Percentiles rank a stretch among this genome's conserved stretches.
Evolutionary conservation across 495 filamentous ascomycete genomes (phyloP).

Genomic region (Lasiosphaeria miniovina): DNA sequence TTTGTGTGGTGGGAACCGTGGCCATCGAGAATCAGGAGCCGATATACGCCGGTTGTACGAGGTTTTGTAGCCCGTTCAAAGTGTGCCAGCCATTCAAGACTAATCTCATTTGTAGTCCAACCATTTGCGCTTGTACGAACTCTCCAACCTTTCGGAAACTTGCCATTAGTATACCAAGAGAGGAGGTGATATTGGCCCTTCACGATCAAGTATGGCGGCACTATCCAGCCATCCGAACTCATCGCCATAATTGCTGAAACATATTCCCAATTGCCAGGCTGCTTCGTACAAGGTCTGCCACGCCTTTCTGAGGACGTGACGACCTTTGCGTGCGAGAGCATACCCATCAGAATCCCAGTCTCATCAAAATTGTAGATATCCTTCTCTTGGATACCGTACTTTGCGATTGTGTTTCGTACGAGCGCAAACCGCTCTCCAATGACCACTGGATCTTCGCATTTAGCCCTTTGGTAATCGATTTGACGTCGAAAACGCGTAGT

Average conservation of each 20-base stretch:
- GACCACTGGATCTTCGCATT: neutral
- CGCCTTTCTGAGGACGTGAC: conserved; percentile 2
- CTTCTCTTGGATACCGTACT: neutral
- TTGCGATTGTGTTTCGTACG: too few species aligned
- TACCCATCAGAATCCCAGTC: neutral
- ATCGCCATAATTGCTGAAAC: neutral
- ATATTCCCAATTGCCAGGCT: conserved; percentile 5
- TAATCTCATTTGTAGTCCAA: conserved; percentile 4
- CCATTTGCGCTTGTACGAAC: conserved; percentile 1
- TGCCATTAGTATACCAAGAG: conserved; percentile 1
- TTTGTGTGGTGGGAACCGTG: conserved; percentile 10
- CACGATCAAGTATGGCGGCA: conserved; percentile 4
- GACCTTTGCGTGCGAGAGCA: neutral
- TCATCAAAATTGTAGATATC: neutral
- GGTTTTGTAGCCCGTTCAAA: conserved; percentile 2
- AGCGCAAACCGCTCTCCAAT: neutral
- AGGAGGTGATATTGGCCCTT: conserved; percentile 4
- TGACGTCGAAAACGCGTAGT: neutral
- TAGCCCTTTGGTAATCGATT: too few species aligned
- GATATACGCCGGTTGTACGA: conserved; percentile 8
- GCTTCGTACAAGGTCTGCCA: conserved; percentile 4
- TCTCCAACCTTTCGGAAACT: neutral
- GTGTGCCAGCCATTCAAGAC: conserved; percentile 3
- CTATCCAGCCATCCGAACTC: conserved; percentile 4
- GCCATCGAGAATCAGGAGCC: conserved; percentile 7